Evolutionary conservation across 176 grass and related monocot genomes (phyloP).

Genomic region (Aegilops sharonensis): DNA sequence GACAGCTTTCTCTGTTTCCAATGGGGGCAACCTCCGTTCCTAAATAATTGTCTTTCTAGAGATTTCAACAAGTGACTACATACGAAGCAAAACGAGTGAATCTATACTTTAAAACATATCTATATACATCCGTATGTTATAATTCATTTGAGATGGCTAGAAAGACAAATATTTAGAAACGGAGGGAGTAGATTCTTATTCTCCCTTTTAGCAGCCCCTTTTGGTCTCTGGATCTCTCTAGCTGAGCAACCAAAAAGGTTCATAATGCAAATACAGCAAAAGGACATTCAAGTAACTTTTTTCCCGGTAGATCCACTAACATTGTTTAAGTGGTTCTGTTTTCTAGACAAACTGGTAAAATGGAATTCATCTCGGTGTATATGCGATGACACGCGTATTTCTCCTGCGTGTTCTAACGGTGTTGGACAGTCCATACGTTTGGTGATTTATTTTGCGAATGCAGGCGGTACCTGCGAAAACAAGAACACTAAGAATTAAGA

Average conservation of each 20-base stretch:
- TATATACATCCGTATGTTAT: too few species aligned
- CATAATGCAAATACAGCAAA: neutral
- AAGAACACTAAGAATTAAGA: neutral
- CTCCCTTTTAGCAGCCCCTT: neutral
- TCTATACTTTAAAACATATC: too few species aligned
- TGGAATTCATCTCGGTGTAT: too few species aligned
- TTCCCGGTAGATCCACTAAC: neutral
- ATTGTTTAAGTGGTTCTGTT: neutral
- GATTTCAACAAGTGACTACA: too few species aligned
- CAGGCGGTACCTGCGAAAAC: neutral
- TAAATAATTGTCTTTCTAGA: too few species aligned
- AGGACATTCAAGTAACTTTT: neutral
- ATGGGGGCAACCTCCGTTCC: conserved; percentile 19
- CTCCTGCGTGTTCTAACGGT: too few species aligned
- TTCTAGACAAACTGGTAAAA: too few species aligned
- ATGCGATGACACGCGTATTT: too few species aligned
- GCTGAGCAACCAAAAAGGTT: neutral
- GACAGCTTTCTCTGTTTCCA: conserved; percentile 11
- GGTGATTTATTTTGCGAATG: neutral
- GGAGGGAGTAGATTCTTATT: conserved; percentile 29
- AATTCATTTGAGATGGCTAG: too few species aligned
- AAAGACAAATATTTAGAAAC: too few species aligned
- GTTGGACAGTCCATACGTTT: too few species aligned
- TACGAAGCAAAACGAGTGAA: too few species aligned
- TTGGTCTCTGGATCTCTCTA: neutral